A percentile compares a stretch with the other conserved stretches of the same genome.
phyloP scores from a whole-genome alignment of 192 early-diverging fungal genomes.

The Coemansia reversa region DNA sequence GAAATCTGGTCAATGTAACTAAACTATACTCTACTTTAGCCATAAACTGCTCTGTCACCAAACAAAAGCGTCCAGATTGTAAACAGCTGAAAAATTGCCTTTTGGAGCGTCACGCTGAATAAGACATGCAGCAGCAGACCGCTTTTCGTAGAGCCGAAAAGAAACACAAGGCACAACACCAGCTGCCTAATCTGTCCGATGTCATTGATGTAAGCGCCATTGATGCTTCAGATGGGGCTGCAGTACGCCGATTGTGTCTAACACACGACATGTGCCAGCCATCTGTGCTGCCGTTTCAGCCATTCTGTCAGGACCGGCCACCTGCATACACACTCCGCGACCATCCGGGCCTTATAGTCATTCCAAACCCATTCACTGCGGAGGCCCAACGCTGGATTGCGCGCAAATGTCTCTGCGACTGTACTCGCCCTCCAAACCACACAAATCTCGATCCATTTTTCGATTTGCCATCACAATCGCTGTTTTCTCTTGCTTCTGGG shows the following conservation, averaged over 20 bases:
- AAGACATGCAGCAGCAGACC: conserved; percentile 50
- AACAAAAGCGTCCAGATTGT: neutral
- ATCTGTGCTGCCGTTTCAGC: conserved; percentile 14
- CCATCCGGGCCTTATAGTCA: conserved; percentile 74
- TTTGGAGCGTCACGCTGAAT: neutral
- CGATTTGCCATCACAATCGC: conserved; percentile 58
- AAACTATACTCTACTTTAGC: neutral
- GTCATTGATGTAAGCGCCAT: conserved; percentile 57
- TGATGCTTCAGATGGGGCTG: conserved; percentile 3
- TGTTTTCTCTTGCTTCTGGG: conserved; percentile 26
- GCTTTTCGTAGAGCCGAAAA: conserved; percentile 73
- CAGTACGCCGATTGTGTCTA: conserved; percentile 28
- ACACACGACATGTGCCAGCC: conserved; percentile 29
- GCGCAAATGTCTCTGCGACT: conserved; percentile 72
- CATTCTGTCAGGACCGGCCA: conserved; percentile 28
- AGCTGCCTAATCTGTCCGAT: conserved; percentile 54
- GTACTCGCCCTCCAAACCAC: conserved; percentile 74
- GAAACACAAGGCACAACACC: conserved; percentile 56
- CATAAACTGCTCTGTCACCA: neutral
- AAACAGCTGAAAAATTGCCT: neutral
- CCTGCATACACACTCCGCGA: conserved; percentile 35
- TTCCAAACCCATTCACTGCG: conserved; percentile 75
- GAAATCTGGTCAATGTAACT: conserved; percentile 13
- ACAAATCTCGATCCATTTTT: conserved; percentile 92
- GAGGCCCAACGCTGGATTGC: conserved; percentile 69